Percentiles rank a stretch among this genome's conserved stretches.
Evolutionary conservation across 1,139 yeast genomes (phyloP).

Genomic region (Pichia sp.): DNA sequence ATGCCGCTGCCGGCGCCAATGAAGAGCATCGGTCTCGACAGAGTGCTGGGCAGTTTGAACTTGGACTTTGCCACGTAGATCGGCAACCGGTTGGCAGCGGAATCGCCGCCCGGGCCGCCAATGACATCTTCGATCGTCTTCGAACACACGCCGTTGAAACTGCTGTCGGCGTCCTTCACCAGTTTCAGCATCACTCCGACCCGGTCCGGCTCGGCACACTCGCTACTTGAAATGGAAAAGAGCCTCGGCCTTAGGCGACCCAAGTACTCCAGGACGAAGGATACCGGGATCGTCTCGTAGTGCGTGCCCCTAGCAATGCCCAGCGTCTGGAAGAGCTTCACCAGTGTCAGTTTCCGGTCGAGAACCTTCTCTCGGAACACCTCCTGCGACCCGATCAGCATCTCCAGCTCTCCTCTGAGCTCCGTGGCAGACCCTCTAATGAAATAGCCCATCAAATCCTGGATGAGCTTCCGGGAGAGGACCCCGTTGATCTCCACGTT

Average conservation of each 20-base stretch:
- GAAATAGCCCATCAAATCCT: constrained; percentile 70
- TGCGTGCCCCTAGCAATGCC: constrained; percentile 42
- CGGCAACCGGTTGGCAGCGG: constrained; percentile 49
- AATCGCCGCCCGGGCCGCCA: constrained; percentile 38
- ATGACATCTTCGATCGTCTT: constrained; percentile 72
- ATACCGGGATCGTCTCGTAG: constrained; percentile 78
- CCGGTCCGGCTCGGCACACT: neutral
- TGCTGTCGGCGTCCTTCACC: constrained; percentile 48
- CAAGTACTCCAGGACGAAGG: constrained; percentile 73
- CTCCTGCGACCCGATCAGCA: constrained; percentile 60
- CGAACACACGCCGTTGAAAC: constrained; percentile 77
- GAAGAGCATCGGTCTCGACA: constrained; percentile 76
- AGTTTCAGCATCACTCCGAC: constrained; percentile 68
- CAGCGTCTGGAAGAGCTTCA: constrained; percentile 61
- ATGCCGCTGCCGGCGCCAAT: constrained; percentile 98
- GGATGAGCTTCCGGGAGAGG: constrained; percentile 78
- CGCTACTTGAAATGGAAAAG: constrained; percentile 69
- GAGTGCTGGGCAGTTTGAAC: constrained; percentile 81
- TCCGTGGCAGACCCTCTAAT: constrained; percentile 44
- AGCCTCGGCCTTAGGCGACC: constrained; percentile 86
- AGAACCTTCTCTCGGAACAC: constrained; percentile 61
- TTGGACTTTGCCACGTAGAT: constrained; percentile 89
- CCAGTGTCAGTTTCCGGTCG: constrained; percentile 56
- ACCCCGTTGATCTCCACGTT: constrained; percentile 88
- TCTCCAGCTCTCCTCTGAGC: constrained; percentile 44